Percentiles rank a stretch among this genome's conserved stretches.
These are phyloP conservation scores for Eucalyptus curtisii DNA, from an alignment of 345 rosid species.

Conservation along the genomic window DNA sequence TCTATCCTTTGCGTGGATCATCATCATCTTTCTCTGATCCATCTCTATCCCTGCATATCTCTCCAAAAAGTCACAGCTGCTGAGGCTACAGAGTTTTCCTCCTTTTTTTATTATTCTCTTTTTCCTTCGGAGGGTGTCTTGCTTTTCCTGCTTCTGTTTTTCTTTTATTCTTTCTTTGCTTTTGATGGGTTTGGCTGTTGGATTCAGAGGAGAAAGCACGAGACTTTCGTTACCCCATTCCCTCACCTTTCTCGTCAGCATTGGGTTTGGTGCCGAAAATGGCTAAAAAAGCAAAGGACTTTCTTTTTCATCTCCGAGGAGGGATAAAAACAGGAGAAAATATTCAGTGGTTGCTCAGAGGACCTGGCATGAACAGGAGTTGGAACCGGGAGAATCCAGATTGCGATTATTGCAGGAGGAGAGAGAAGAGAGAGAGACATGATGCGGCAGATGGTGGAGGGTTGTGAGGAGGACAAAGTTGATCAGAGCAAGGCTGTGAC, in stretches of 20 bases:
- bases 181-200: background rate
- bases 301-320: background rate
- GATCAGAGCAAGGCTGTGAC: background rate
- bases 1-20: constrained; percentile 23
- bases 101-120: background rate
- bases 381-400: constrained; percentile 46
- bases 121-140: background rate
- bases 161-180: background rate
- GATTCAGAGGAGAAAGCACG: background rate
- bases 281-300: constrained; percentile 23
- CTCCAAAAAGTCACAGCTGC: constrained; percentile 16
- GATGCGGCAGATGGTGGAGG: constrained; percentile 20
- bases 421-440: background rate
- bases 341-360: no score
- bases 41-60: background rate
- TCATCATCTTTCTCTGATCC: no score
- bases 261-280: constrained; percentile 5
- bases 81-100: background rate
- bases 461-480: background rate
- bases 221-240: background rate
- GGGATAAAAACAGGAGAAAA: no score
- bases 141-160: background rate
- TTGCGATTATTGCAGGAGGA: constrained; percentile 49
- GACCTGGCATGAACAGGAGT: constrained; percentile 47
- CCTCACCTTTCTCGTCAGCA: constrained; percentile 16